Evolutionary conservation across 2,329 filamentous ascomycete genomes (phyloP).

Genomic region (Fusarium robinianum): DNA sequence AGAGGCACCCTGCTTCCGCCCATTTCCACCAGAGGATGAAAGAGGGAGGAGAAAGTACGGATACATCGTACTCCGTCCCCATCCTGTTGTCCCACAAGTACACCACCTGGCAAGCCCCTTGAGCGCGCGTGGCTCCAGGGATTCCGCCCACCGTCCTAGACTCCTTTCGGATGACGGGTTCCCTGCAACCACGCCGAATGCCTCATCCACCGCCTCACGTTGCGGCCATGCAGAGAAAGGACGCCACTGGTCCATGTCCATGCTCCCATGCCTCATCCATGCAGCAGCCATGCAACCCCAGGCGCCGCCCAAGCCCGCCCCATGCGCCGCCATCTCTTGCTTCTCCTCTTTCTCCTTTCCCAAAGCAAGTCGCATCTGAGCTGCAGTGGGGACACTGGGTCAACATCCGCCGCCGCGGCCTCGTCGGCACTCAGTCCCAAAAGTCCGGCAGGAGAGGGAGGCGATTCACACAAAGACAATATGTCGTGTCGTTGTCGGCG

Average conservation of each 20-base stretch:
- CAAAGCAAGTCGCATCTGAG: conserved; percentile 22
- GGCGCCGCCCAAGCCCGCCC: conserved; percentile 24
- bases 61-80: neutral
- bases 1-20: too few species aligned
- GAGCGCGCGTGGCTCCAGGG: conserved; percentile 47
- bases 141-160: conserved; percentile 34
- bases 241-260: conserved; percentile 21
- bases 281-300: conserved; percentile 27
- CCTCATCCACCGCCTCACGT: conserved; percentile 38
- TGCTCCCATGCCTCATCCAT: conserved; percentile 16
- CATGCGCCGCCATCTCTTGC: conserved; percentile 18
- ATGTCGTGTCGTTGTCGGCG: too few species aligned
- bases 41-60: too few species aligned
- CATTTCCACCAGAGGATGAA: too few species aligned
- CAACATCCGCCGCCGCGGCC: conserved; percentile 11
- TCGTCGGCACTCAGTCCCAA: too few species aligned
- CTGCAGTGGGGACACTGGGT: conserved; percentile 24
- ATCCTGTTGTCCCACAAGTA: conserved; percentile 14
- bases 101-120: conserved; percentile 29
- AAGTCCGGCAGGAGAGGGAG: too few species aligned
- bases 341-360: conserved; percentile 2
- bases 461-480: too few species aligned
- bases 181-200: conserved; percentile 36
- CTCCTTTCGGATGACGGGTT: conserved; percentile 32
- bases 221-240: conserved; percentile 39